phyloP scores from a whole-genome alignment of 495 filamentous ascomycete genomes.

The Ramalina intermedia region DNA sequence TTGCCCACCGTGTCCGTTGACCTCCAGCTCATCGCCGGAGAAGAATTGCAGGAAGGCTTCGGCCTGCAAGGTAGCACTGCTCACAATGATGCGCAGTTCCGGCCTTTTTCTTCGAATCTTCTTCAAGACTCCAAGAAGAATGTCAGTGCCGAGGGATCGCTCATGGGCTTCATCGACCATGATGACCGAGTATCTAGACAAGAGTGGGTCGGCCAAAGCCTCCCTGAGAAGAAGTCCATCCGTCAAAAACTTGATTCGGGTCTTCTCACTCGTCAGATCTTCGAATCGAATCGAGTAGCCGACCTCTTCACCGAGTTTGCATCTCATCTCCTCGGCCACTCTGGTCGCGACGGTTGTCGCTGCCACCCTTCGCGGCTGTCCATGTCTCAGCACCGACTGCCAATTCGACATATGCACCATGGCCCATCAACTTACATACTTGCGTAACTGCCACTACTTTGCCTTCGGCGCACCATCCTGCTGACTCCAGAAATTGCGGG shows the following conservation, averaged over 20 bases:
- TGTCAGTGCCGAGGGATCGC: conserved; percentile 83
- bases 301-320: conserved; percentile 81
- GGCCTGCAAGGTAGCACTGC: conserved; percentile 87
- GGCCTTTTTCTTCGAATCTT: conserved; percentile 74
- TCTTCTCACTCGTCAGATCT: conserved; percentile 77
- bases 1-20: conserved; percentile 6
- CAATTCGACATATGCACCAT: background rate
- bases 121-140: conserved; percentile 86
- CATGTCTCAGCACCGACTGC: background rate
- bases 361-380: conserved; percentile 84
- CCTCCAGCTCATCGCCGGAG: conserved; percentile 28
- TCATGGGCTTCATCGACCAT: conserved; percentile 99
- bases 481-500: conserved; percentile 74
- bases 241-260: conserved; percentile 89
- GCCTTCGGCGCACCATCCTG: conserved; percentile 76
- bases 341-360: conserved; percentile 92
- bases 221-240: conserved; percentile 92
- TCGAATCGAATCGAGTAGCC: conserved; percentile 94
- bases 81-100: conserved; percentile 80
- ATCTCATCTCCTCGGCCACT: conserved; percentile 89
- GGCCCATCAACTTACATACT: conserved; percentile 34
- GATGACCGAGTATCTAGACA: conserved; percentile 89
- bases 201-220: conserved; percentile 79
- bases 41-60: conserved; percentile 84
- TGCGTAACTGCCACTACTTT: conserved; percentile 85